Percentiles rank a stretch among this genome's conserved stretches.
Evolutionary conservation across 2,329 filamentous ascomycete genomes (phyloP).

Genomic region (Cytospora piceicola): DNA sequence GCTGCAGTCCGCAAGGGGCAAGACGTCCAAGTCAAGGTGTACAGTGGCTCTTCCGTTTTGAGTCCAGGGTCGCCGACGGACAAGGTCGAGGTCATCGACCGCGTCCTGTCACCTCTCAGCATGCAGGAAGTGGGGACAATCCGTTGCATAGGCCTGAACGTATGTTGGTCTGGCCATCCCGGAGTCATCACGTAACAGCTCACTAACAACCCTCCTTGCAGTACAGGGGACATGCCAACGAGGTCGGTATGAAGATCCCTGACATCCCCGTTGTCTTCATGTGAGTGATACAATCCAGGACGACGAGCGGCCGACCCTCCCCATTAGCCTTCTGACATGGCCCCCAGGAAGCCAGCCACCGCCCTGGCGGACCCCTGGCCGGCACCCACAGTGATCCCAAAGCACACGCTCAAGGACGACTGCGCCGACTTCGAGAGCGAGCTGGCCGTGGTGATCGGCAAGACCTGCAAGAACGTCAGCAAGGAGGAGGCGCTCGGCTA

Average conservation of each 20-base stretch:
- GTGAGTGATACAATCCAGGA: slow-evolving; percentile 27
- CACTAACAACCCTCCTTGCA: slow-evolving; percentile 12
- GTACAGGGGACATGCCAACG: slow-evolving; percentile 54
- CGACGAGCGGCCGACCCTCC: too few relatives aligned
- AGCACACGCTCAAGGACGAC: slow-evolving; percentile 55
- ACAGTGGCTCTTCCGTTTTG: slow-evolving; percentile 62
- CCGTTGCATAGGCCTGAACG: slow-evolving; percentile 62
- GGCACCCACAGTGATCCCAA: slow-evolving; percentile 55
- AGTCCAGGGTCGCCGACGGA: slow-evolving; percentile 56
- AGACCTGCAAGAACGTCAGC: slow-evolving; percentile 55
- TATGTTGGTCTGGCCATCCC: slow-evolving; percentile 33
- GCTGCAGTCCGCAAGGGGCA: slow-evolving; percentile 58
- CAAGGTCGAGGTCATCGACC: slow-evolving; percentile 48
- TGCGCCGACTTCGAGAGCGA: slow-evolving; percentile 64
- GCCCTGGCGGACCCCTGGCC: slow-evolving; percentile 59
- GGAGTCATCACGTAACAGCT: neutral
- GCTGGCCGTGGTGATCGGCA: slow-evolving; percentile 60
- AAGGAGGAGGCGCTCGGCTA: slow-evolving; percentile 61
- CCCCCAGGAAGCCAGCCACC: slow-evolving; percentile 53
- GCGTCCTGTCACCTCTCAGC: slow-evolving; percentile 55
- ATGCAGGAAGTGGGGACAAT: slow-evolving; percentile 58
- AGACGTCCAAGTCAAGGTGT: slow-evolving; percentile 60
- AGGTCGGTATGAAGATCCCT: slow-evolving; percentile 57
- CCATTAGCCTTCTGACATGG: neutral
- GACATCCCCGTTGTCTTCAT: slow-evolving; percentile 60